Conservation (phyloP, 1,284 basidiomycete species). For the Ustilago trichophora region DNA sequence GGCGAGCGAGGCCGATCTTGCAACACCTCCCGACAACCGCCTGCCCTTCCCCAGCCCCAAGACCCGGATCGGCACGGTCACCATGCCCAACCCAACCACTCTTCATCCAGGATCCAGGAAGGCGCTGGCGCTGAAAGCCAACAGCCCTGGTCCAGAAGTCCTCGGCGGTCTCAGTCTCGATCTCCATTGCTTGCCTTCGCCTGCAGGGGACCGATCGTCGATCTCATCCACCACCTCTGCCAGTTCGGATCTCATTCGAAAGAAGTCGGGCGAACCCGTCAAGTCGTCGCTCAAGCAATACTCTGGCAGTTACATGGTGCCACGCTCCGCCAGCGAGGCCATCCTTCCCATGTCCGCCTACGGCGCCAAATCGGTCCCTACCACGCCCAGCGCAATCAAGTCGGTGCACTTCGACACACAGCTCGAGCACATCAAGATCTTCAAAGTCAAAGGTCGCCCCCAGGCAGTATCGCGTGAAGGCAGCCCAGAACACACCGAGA, state of each 20-base stretch:
- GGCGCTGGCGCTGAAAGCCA: slow-evolving; percentile 50
- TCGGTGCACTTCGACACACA: slow-evolving; percentile 91
- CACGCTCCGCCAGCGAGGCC: slow-evolving; percentile 69
- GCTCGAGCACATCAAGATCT: slow-evolving; percentile 87
- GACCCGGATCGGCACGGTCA: slow-evolving; percentile 13
- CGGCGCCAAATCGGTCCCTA: slow-evolving; percentile 60
- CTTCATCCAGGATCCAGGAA: slow-evolving; percentile 53
- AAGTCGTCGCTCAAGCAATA: slow-evolving; percentile 86
- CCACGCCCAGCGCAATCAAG: slow-evolving; percentile 77
- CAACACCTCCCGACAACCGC: slow-evolving; percentile 26
- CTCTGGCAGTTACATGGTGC: slow-evolving; percentile 64
- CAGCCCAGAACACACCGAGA: slow-evolving; percentile 85
- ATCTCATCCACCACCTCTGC: slow-evolving; percentile 42
- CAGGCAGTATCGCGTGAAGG: slow-evolving; percentile 89
- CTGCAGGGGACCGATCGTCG: slow-evolving; percentile 34
- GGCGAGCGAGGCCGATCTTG: slow-evolving; percentile 30
- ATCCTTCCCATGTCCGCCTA: slow-evolving; percentile 37
- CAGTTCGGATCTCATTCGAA: slow-evolving; percentile 72
- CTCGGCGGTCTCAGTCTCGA: slow-evolving; percentile 56
- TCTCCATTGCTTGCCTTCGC: slow-evolving; percentile 52
- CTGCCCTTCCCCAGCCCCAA: slow-evolving; percentile 45
- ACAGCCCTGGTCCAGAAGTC: slow-evolving; percentile 48
- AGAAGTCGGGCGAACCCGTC: slow-evolving; percentile 91
- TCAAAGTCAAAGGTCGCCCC: slow-evolving; percentile 91
- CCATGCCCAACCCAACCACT: slow-evolving; percentile 12